phyloP scores from a whole-genome alignment of 2,329 filamentous ascomycete genomes.

The Cladorrhinum sp. region DNA sequence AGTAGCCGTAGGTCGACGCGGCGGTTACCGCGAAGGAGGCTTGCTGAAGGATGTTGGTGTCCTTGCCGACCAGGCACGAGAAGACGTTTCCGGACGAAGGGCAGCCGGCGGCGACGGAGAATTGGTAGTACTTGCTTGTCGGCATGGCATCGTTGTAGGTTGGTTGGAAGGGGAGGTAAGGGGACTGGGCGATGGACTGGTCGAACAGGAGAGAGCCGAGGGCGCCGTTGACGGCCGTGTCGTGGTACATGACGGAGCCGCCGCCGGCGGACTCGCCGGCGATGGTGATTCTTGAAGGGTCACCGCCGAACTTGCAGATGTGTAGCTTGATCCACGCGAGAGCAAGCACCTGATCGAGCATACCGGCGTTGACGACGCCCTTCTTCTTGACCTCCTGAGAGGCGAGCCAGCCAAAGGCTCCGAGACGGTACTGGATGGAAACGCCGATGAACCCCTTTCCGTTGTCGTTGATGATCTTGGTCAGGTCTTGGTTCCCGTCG shows the following conservation, averaged over 20 bases:
- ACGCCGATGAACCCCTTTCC: slow-evolving; percentile 30
- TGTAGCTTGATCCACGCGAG: slow-evolving; percentile 29
- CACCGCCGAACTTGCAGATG: slow-evolving; percentile 31
- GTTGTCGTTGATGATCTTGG: slow-evolving; percentile 28
- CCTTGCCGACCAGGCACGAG: slow-evolving; percentile 35
- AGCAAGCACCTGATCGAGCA: slow-evolving; percentile 29
- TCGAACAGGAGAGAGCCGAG: slow-evolving; percentile 25
- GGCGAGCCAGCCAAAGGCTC: slow-evolving; percentile 58
- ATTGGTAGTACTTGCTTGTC: slow-evolving; percentile 33
- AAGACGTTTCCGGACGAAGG: slow-evolving; percentile 28
- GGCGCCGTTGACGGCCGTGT: slow-evolving; percentile 24
- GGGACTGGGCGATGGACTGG: slow-evolving; percentile 36
- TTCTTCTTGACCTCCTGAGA: slow-evolving; percentile 45
- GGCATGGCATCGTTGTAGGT: slow-evolving; percentile 34
- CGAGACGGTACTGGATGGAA: slow-evolving; percentile 33
- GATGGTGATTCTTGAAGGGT: slow-evolving; percentile 29
- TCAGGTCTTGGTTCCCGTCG: slow-evolving; percentile 28
- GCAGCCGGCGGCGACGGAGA: slow-evolving; percentile 36
- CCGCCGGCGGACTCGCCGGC: slow-evolving; percentile 32
- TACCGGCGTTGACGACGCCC: slow-evolving; percentile 26
- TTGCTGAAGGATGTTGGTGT: slow-evolving; percentile 35
- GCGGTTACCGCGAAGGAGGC: slow-evolving; percentile 35
- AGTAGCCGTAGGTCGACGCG: slow-evolving; percentile 21
- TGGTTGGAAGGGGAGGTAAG: slow-evolving; percentile 55
- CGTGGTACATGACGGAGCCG: slow-evolving; percentile 29